phyloP scores from a whole-genome alignment of 331 rosid genomes.

The Rhamnella rubrinervis region DNA sequence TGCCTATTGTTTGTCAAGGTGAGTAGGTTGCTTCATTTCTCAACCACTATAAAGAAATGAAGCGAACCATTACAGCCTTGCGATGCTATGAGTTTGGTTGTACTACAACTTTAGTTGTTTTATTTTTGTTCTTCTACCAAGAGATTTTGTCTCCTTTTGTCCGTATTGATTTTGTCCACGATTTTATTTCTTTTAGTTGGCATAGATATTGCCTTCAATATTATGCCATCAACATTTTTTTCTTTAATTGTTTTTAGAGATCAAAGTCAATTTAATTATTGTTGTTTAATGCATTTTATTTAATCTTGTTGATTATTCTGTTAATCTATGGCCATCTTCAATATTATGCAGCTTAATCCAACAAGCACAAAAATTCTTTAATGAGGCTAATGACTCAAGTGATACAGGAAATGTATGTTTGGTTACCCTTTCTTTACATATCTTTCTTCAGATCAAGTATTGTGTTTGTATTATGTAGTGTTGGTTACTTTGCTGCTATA shows the following conservation, averaged over 20 bases:
- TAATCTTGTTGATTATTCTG: slow-evolving; percentile 9
- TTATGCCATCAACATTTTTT: neutral
- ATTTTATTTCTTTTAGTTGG: neutral
- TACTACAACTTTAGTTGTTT: neutral
- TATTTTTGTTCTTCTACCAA: neutral
- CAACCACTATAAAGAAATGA: neutral
- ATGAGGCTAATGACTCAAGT: slow-evolving; percentile 70
- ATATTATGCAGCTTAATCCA: slow-evolving; percentile 77
- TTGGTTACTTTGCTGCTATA: slow-evolving; percentile 13
- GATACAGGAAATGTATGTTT: slow-evolving; percentile 82
- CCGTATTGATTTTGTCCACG: neutral
- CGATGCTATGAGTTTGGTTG: neutral
- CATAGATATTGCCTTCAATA: neutral
- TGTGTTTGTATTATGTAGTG: slow-evolving; percentile 14
- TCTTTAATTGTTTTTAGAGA: neutral
- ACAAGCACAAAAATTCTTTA: slow-evolving; percentile 72
- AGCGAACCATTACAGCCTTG: neutral
- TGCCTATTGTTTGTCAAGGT: slow-evolving; percentile 87
- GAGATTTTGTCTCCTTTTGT: no score
- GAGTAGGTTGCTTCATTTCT: slow-evolving; percentile 1
- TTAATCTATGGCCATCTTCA: slow-evolving; percentile 17
- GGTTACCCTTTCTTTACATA: slow-evolving; percentile 29
- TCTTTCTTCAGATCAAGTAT: slow-evolving; percentile 19
- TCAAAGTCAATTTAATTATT: neutral
- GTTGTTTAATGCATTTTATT: neutral